phyloP scores from a whole-genome alignment of 192 early-diverging fungal genomes.

The Diversispora epigaea region DNA sequence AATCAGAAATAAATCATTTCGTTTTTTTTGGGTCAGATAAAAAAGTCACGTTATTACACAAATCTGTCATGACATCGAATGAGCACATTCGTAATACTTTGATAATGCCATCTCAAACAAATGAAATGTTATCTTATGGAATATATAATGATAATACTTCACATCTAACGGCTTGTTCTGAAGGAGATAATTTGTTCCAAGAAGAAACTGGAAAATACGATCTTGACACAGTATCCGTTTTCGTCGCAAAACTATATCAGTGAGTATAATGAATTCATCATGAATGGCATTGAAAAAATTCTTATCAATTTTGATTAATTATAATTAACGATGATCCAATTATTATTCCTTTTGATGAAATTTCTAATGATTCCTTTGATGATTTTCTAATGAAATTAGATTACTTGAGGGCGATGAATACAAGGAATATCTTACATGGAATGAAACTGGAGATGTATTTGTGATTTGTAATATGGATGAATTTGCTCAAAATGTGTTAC shows the following conservation, averaged over 20 bases:
- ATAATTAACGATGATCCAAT: not conserved
- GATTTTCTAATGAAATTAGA: not conserved
- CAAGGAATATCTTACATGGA: conserved; percentile 33
- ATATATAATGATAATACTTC: not conserved
- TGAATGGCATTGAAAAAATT: not conserved
- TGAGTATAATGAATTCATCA: conserved; percentile 4
- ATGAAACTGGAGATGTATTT: conserved; percentile 30
- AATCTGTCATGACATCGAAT: conserved; percentile 8
- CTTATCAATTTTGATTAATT: not conserved
- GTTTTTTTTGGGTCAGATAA: not conserved
- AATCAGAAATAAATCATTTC: not conserved
- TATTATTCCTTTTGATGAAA: not conserved
- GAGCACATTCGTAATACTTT: conserved; percentile 13
- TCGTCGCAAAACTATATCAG: conserved; percentile 33
- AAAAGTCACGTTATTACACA: not conserved
- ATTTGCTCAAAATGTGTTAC: conserved; percentile 47
- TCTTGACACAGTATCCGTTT: conserved; percentile 30
- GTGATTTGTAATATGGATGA: conserved; percentile 37
- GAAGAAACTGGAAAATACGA: conserved; percentile 32
- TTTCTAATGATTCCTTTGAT: not conserved
- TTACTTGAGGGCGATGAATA: conserved; percentile 29
- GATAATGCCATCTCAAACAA: conserved; percentile 28
- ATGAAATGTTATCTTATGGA: conserved; percentile 18
- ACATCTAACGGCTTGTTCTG: not conserved
- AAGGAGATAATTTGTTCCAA: not conserved